Conservation (phyloP, 2,329 filamentous ascomycete genomes). For the Cytospora chrysosperma region DNA sequence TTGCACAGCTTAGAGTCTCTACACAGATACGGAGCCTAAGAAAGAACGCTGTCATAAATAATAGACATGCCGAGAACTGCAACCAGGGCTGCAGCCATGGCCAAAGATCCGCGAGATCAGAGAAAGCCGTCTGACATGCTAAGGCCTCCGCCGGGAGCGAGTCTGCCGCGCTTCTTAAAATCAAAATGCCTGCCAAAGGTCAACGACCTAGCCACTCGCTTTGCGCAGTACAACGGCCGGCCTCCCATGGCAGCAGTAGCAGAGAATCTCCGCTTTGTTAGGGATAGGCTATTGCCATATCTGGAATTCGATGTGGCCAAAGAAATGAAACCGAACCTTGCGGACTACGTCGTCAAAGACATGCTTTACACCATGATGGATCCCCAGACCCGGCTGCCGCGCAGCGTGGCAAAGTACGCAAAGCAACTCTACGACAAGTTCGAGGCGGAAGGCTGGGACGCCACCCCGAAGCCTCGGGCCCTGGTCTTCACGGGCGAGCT, state of each 20-base stretch:
- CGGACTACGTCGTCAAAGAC: neutral
- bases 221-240: neutral
- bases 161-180: neutral
- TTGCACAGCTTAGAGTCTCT: too few species aligned
- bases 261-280: neutral
- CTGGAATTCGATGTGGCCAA: neutral
- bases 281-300: neutral
- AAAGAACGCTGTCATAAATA: neutral
- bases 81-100: neutral
- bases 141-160: neutral
- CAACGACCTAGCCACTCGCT: neutral
- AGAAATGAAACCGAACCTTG: neutral
- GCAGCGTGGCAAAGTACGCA: neutral
- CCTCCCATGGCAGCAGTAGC: neutral
- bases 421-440: conserved; percentile 6
- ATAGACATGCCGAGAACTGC: neutral
- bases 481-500: conserved; percentile 1
- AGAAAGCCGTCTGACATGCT: neutral
- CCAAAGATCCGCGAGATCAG: neutral
- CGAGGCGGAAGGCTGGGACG: conserved; percentile 7
- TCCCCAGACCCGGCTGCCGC: neutral
- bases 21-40: too few species aligned
- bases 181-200: neutral
- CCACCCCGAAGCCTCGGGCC: neutral
- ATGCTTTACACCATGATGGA: neutral